Conservation (phyloP, 2,329 filamentous ascomycete genomes). For the Cordyceps pruinosa region DNA sequence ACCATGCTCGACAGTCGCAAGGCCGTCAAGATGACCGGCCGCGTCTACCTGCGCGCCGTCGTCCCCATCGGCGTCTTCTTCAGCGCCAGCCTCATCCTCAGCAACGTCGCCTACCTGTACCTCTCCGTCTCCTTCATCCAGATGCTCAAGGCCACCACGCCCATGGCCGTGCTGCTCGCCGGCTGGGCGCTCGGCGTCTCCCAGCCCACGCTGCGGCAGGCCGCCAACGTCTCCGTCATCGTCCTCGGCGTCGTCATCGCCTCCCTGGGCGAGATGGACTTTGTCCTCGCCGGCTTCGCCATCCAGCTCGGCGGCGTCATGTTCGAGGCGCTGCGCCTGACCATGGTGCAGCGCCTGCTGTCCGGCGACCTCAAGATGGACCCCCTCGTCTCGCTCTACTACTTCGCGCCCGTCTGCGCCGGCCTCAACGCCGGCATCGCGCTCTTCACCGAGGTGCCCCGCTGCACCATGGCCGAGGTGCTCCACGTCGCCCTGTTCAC, state of each 20-base stretch:
- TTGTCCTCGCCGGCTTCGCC: constrained; percentile 71
- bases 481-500: constrained; percentile 66
- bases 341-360: constrained; percentile 77
- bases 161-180: constrained; percentile 83
- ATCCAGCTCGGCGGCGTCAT: constrained; percentile 72
- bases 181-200: constrained; percentile 84
- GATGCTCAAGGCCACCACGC: constrained; percentile 98
- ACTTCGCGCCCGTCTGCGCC: constrained; percentile 80
- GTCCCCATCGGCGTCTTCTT: constrained; percentile 94
- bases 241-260: constrained; percentile 92
- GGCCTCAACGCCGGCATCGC: constrained; percentile 72
- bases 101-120: constrained; percentile 92
- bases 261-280: constrained; percentile 91
- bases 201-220: constrained; percentile 75
- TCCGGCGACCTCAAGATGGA: constrained; percentile 89
- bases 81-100: constrained; percentile 91
- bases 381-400: constrained; percentile 80
- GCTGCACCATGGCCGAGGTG: constrained; percentile 61
- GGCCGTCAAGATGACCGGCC: constrained; percentile 93
- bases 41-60: constrained; percentile 86
- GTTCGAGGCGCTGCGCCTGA: constrained; percentile 76
- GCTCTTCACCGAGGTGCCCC: constrained; percentile 66
- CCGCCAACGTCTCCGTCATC: constrained; percentile 91
- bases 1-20: constrained; percentile 87
- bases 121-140: constrained; percentile 95